A percentile compares a stretch with the other conserved stretches of the same genome.
Conservation (phyloP, 768 basidiomycete genomes). For the Rhodotorula graminis region DNA sequence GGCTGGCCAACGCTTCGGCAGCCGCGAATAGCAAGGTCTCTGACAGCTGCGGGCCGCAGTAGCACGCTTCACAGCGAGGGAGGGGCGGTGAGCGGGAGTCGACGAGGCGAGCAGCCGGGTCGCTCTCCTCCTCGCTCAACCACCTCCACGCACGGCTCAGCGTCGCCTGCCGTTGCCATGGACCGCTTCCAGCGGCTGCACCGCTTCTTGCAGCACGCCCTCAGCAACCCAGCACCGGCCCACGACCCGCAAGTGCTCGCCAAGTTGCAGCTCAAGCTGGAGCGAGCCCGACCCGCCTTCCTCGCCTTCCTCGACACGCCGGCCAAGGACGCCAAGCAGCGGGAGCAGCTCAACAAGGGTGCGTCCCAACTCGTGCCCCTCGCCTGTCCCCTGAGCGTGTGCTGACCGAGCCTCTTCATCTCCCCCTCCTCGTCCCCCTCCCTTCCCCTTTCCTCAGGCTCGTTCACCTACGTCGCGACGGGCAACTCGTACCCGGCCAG, state of each 20-base stretch:
- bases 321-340: constrained; percentile 35
- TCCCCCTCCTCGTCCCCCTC: not conserved
- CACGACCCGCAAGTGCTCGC: constrained; percentile 12
- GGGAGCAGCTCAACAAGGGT: constrained; percentile 42
- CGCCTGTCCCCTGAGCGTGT: accelerated
- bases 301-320: constrained; percentile 39
- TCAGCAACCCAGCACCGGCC: constrained; percentile 14
- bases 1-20: too few species aligned
- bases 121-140: not conserved
- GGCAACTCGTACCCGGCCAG: constrained; percentile 54
- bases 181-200: constrained; percentile 32
- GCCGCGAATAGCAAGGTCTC: too few species aligned
- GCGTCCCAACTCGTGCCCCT: not conserved
- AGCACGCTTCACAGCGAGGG: too few species aligned
- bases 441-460: constrained; percentile 4
- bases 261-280: constrained; percentile 38
- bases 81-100: too few species aligned
- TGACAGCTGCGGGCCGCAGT: too few species aligned
- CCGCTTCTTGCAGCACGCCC: constrained; percentile 13
- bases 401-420: not conserved
- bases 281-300: constrained; percentile 36
- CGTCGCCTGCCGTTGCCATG: not conserved
- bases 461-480: constrained; percentile 42
- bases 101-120: too few species aligned
- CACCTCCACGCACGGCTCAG: not conserved